Conservation (phyloP, 2,329 filamentous ascomycete species). For the Curvularia sp. region DNA sequence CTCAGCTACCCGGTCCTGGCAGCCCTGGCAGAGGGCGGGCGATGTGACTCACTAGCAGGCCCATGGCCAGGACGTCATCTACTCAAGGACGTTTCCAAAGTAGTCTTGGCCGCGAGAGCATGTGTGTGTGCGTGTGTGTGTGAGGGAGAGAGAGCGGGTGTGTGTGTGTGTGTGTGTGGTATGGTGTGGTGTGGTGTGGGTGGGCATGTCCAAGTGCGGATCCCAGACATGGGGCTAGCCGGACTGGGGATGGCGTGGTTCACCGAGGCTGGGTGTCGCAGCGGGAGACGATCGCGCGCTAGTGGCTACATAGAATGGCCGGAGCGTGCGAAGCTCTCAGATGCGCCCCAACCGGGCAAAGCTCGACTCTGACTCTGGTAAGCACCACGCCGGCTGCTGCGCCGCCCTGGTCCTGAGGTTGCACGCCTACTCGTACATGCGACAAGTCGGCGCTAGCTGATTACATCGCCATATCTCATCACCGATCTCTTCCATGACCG, state of each 20-base stretch:
- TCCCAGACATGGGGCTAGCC: not conserved
- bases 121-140: constrained; percentile 9
- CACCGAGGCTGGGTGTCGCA: constrained; percentile 14
- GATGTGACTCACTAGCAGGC: constrained; percentile 41
- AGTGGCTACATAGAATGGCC: constrained; percentile 12
- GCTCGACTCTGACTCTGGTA: not conserved
- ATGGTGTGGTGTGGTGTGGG: not conserved
- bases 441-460: constrained; percentile 3
- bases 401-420: not conserved
- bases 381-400: not conserved
- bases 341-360: not conserved
- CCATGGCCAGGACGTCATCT: constrained; percentile 11
- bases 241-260: not conserved
- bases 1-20: constrained; percentile 24
- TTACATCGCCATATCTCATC: constrained; percentile 7
- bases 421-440: too few species aligned
- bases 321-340: not conserved
- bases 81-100: constrained; percentile 8
- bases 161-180: not conserved
- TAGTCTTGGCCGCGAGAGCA: constrained; percentile 1
- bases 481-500: too few species aligned
- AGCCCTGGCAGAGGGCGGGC: constrained; percentile 22
- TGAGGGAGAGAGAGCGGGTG: not conserved
- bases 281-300: constrained; percentile 32
- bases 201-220: not conserved